Conservation (phyloP, 164 flowering plant genomes). For the Vitis riparia region DNA sequence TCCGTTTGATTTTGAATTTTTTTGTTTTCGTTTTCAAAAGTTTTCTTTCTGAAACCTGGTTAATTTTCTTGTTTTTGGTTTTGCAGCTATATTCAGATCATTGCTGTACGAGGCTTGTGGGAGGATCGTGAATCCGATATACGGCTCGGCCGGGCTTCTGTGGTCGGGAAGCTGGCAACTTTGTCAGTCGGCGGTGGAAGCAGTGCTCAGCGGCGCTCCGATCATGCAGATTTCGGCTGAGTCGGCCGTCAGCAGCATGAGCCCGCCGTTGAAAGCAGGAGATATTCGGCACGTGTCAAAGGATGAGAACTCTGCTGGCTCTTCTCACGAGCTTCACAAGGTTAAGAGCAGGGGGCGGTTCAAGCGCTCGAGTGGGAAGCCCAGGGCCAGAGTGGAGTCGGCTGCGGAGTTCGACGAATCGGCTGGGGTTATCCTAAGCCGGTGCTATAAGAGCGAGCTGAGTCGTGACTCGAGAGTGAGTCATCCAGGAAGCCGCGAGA, state of each 20-base stretch:
- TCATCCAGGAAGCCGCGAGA: neutral
- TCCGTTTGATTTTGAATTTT: neutral
- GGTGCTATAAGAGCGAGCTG: neutral
- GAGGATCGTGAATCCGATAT: slow-evolving; percentile 49
- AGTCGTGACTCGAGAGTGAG: slow-evolving; percentile 10
- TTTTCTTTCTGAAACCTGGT: neutral
- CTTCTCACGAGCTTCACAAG: slow-evolving; percentile 14
- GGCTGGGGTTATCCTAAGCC: neutral
- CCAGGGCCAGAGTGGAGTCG: neutral
- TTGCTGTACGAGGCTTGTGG: slow-evolving; percentile 57
- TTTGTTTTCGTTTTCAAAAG: neutral
- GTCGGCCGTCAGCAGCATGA: slow-evolving; percentile 8
- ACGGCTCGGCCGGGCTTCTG: slow-evolving; percentile 47
- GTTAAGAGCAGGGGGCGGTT: slow-evolving; percentile 21
- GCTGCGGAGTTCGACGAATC: neutral
- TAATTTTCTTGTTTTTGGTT: neutral
- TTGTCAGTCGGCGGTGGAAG: slow-evolving; percentile 40
- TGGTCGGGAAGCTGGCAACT: slow-evolving; percentile 44
- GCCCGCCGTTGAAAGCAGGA: slow-evolving; percentile 34
- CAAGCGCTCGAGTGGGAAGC: slow-evolving; percentile 19
- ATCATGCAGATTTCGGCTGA: slow-evolving; percentile 15
- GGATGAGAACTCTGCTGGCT: slow-evolving; percentile 10
- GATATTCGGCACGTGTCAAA: slow-evolving; percentile 49
- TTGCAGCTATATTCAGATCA: slow-evolving; percentile 44
- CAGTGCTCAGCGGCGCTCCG: slow-evolving; percentile 34